A percentile compares a stretch with the other conserved stretches of the same genome.
Evolutionary conservation across 257 asterid genomes (phyloP).

Genomic region (Petunia secreta): DNA sequence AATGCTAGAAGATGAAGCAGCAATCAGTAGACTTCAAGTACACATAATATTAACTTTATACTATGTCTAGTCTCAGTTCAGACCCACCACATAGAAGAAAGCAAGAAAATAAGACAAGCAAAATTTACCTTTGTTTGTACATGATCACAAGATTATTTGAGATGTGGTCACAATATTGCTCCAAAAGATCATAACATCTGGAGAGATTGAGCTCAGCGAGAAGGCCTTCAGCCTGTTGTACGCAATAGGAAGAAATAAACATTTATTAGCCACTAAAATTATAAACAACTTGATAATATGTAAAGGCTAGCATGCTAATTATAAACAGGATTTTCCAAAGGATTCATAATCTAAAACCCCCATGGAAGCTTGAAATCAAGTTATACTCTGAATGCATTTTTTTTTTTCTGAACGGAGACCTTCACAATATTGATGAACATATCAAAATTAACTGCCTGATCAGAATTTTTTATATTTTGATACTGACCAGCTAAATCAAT

Average conservation of each 20-base stretch:
- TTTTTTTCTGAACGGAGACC: neutral
- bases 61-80: neutral
- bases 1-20: neutral
- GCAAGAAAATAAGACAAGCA: neutral
- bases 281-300: neutral
- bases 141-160: conserved; percentile 52
- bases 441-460: neutral
- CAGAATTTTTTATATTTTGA: too few species aligned
- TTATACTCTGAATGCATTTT: neutral
- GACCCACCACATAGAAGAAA: neutral
- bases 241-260: neutral
- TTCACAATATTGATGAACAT: neutral
- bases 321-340: too few species aligned
- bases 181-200: conserved; percentile 64
- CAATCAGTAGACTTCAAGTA: neutral
- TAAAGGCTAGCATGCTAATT: too few species aligned
- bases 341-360: too few species aligned
- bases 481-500: neutral
- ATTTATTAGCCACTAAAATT: neutral
- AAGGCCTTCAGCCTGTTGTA: conserved; percentile 72
- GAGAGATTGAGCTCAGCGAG: conserved; percentile 61
- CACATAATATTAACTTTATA: neutral
- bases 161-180: conserved; percentile 53
- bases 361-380: neutral
- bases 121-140: conserved; percentile 62